Percentiles rank a stretch among this genome's conserved stretches.
Conservation (phyloP, 805 yeast genomes). For the Sugiyamaella smithiae region DNA sequence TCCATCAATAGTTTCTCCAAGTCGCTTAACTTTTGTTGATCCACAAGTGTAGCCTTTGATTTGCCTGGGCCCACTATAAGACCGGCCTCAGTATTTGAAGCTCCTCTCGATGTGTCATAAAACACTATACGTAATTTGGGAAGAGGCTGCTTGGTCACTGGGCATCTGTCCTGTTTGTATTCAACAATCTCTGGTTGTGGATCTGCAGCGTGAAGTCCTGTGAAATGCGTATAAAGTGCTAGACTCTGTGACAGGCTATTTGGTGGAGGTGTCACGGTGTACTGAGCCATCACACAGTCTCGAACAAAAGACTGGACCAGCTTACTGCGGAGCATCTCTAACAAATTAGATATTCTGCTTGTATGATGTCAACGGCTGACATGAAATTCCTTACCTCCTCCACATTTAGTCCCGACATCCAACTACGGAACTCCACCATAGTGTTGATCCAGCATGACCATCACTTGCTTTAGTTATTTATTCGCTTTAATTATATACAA, state of each 20-base stretch:
- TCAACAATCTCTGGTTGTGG: constrained; percentile 27
- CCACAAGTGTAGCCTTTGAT: neutral
- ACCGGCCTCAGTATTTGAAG: neutral
- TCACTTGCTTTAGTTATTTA: too few species aligned
- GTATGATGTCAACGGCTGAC: too few species aligned
- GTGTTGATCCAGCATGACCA: too few species aligned
- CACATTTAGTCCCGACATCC: too few species aligned
- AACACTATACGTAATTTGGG: constrained; percentile 27
- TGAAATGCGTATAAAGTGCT: constrained; percentile 12
- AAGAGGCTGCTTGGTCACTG: constrained; percentile 33
- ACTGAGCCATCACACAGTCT: constrained; percentile 9
- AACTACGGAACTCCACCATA: too few species aligned
- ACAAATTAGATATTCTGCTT: too few species aligned
- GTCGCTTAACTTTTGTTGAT: neutral
- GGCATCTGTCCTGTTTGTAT: constrained; percentile 32
- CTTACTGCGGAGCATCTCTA: neutral
- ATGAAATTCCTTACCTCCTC: constrained; percentile 45
- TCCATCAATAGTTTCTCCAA: neutral
- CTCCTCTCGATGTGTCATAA: constrained; percentile 23
- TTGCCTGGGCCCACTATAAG: neutral
- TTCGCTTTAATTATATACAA: too few species aligned
- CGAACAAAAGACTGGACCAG: neutral
- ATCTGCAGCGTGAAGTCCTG: constrained; percentile 15
- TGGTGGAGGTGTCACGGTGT: constrained; percentile 15
- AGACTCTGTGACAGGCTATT: constrained; percentile 14